Base-by-base conservation (phyloP, 805 yeast genomes). In the Candida chauliodis region DNA sequence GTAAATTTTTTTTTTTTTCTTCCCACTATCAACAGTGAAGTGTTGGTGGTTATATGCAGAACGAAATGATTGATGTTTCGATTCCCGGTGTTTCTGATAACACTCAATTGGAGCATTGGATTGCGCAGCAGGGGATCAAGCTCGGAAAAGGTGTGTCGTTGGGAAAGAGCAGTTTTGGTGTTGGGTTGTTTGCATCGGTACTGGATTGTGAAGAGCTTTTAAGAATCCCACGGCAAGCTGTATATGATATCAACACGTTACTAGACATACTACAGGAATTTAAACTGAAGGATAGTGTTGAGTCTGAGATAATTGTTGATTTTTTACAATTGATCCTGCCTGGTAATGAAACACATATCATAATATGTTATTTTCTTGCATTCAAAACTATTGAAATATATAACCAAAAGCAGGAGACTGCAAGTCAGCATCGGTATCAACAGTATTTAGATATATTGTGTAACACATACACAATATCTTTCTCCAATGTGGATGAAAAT, bases 261-360 rank as follows among this genome's bases (percentile, higher is more conserved):
- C 30, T 61, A 18, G 38, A 34, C 1, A 23, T 48, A 1, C 44
- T 59, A 20, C 44, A 54, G 11, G 42, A 32, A 17, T 19, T 28
- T 9, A 28, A 17, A 9, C 15, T 33, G 5, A 37, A 29, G 10
- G 51, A 50, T 18, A 43, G 51, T 7, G n/a, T 33, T 16, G 57
- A 53, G 27, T 50, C 59, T 3, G 48, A 49, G 13, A 27, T 59
- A 9, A 47, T 59, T 10, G 44, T 48, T 15, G 42, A 42, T 11
- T 38, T 59, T 5, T 40, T 63, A 14, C 44, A 43, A 5, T 36
- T 47, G 7, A 36, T 56, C 30, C 51, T 48, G 19, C 66, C 66
- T 1, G 28, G 26, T 1, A 45, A 49, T 8, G 69, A 63, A 38
- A 56, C 64, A 2, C 58, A 56, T 19, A 52, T 63, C 4, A 22